Evolutionary conservation across 305 asterid species (phyloP), one percentile per base, ranked within the genome.

Genomic region (Ajuga reptans): DNA sequence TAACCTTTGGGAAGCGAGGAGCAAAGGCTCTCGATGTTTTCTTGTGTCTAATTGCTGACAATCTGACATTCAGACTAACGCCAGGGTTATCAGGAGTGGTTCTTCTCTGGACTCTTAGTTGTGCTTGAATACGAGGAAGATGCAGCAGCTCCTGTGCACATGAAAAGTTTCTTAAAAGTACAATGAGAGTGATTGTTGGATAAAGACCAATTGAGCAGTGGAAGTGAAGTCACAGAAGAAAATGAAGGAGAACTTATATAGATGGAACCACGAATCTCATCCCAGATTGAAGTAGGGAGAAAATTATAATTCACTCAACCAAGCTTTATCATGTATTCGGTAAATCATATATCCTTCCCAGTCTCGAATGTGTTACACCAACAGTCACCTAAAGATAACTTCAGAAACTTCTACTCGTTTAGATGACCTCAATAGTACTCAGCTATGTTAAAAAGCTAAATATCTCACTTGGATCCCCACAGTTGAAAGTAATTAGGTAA

Each of bases 1-100:
- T 54, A 69, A 92, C 98, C 98, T 90, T 92, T 2, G 97, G 95
- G 71, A 85, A 92, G 43, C 89, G 97, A 59, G 96, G 97, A 53
- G 86, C 57, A 72, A 86, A 88, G 63, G 97, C 96, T 82, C 90
- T 79, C 0, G 89, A 72, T 56, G 85, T 72, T 83, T 77, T 87
- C 79, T 63, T 87, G 11, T 65, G 82, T 64, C 86, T 75, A 31
- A 84, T 80, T 18, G 76, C 67, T 72, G 87, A 95, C 84, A 92
- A 75, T 79, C 87, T 83, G 47, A 92, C 81, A 68, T 79, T 85
- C 72, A 92, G 83, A 58, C 77, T 76, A 55, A 64, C 41, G 43
- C 72, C 5, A 64, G 80, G 66, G 21, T 75, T 73, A 21, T 78
- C 82, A 46, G 72, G 79, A 70, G 79, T 63, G 59, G 72, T 81